phyloP scores from a whole-genome alignment of 2,329 filamentous ascomycete genomes.

The Ceratocystiopsis minuta region DNA sequence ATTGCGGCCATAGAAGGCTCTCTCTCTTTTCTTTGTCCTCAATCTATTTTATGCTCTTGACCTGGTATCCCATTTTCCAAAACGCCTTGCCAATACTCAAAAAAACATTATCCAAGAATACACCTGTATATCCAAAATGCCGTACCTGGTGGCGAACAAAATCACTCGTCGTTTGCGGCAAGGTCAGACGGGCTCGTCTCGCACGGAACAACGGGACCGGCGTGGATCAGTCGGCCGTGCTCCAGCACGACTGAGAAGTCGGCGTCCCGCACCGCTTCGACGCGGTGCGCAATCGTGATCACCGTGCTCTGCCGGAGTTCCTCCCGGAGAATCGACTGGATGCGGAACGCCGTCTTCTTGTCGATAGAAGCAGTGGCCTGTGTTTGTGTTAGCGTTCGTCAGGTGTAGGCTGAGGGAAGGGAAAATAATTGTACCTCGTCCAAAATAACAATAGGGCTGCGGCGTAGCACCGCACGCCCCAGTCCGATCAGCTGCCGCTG shows the following conservation, averaged over 20 bases:
- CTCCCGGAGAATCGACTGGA: conserved; percentile 37
- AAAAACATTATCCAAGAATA: neutral
- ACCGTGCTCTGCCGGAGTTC: conserved; percentile 39
- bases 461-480: conserved; percentile 38
- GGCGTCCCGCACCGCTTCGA: conserved; percentile 43
- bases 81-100: neutral
- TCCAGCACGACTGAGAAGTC: conserved; percentile 37
- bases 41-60: too few relatives aligned
- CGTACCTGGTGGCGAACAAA: too few relatives aligned
- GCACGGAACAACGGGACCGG: conserved; percentile 1
- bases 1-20: too few relatives aligned
- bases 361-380: conserved; percentile 44
- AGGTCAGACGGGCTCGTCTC: too few relatives aligned
- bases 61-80: neutral
- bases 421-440: conserved; percentile 27
- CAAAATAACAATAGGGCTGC: conserved; percentile 42
- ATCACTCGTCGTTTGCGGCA: too few relatives aligned
- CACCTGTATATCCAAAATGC: too few relatives aligned
- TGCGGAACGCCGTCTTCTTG: conserved; percentile 35
- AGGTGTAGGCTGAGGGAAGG: too few relatives aligned
- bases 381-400: too few relatives aligned
- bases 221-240: conserved; percentile 26
- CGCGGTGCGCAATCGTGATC: conserved; percentile 47
- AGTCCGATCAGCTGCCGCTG: conserved; percentile 45
- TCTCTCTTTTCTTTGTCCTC: too few relatives aligned